These are phyloP conservation scores for Rutstroemia sp. DNA, from an alignment of 2,329 filamentous ascomycete species.

Conservation along the genomic window DNA sequence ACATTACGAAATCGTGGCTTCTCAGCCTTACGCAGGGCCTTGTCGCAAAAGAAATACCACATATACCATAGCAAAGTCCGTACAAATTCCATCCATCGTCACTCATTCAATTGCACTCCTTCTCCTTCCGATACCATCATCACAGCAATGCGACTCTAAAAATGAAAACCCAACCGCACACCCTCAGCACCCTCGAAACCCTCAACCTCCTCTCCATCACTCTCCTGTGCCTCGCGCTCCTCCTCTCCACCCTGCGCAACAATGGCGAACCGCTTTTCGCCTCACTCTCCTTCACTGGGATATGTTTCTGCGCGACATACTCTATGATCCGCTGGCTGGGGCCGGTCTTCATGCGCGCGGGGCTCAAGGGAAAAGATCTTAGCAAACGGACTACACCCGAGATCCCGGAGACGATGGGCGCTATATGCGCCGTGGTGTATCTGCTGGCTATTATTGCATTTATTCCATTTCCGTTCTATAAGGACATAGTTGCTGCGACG, in stretches of 20 bases:
- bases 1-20: conserved; percentile 7
- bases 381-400: conserved; percentile 68
- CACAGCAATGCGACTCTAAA: neutral
- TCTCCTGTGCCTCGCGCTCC: conserved; percentile 61
- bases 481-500: conserved; percentile 92
- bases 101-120: neutral
- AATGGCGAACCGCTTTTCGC: conserved; percentile 84
- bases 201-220: conserved; percentile 53
- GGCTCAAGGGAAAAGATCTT: conserved; percentile 84
- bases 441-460: conserved; percentile 83
- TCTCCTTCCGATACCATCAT: neutral
- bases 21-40: conserved; percentile 9
- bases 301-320: conserved; percentile 77
- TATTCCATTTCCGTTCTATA: conserved; percentile 95
- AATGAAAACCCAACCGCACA: conserved; percentile 6
- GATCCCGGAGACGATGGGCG: conserved; percentile 94
- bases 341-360: conserved; percentile 77
- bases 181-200: conserved; percentile 45
- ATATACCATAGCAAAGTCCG: neutral
- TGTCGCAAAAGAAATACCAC: neutral
- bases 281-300: conserved; percentile 75
- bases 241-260: conserved; percentile 73
- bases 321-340: conserved; percentile 91
- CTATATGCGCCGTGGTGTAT: conserved; percentile 87
- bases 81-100: no score